Evolutionary conservation across 2,329 filamentous ascomycete genomes (phyloP).

Genomic region (Exserohilum turcica): DNA sequence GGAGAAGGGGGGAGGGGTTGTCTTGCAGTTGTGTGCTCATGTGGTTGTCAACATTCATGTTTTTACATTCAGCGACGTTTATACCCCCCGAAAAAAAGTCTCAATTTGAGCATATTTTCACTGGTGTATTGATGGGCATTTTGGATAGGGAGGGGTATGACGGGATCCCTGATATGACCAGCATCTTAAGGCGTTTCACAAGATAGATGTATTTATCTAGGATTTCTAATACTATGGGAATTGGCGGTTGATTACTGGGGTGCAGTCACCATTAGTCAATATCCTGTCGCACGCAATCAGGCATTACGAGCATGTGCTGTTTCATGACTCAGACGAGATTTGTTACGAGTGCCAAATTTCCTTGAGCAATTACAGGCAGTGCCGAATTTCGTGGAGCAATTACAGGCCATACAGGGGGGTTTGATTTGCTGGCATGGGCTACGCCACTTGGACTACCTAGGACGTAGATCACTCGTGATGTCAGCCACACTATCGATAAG

Average conservation of each 20-base stretch:
- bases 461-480: conserved; percentile 3
- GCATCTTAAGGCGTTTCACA: conserved; percentile 14
- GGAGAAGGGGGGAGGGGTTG: neutral
- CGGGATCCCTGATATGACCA: conserved; percentile 9
- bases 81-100: conserved; percentile 15
- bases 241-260: conserved; percentile 3
- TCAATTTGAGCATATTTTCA: conserved; percentile 16
- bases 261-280: neutral
- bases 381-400: neutral
- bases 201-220: conserved; percentile 11
- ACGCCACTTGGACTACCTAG: neutral
- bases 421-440: neutral
- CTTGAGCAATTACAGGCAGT: neutral
- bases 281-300: neutral
- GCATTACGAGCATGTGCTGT: neutral
- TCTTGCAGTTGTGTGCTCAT: conserved; percentile 9
- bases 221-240: conserved; percentile 10
- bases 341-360: neutral
- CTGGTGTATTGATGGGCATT: conserved; percentile 14
- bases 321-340: neutral
- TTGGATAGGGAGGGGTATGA: conserved; percentile 9
- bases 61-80: conserved; percentile 19
- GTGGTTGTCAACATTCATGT: conserved; percentile 15
- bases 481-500: conserved; percentile 19
- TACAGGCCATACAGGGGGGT: neutral